Evolutionary conservation across 345 rosid species (phyloP), one percentile per base, ranked within the genome.

Genomic region (Syzygium aromaticum): DNA sequence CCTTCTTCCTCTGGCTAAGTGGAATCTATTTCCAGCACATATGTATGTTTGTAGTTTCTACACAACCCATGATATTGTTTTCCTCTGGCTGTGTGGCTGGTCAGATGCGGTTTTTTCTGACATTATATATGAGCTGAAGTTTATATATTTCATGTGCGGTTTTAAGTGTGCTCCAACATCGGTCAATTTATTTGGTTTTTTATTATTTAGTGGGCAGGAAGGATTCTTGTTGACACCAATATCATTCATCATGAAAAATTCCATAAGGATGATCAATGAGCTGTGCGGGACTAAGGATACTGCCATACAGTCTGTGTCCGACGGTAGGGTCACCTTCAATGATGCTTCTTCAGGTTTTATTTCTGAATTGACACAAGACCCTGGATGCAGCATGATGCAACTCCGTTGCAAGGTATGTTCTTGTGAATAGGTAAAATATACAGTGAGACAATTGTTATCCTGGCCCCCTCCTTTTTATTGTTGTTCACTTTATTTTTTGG

Each of bases 331-430:
- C 86, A 86, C 87, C 59, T 87, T 92, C 23, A 87, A 53, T 49
- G 89, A 89, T 54, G 84, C 86, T 90, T 86, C 94, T 89, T 89
- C 90, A 80, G 93, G 92, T 89, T 89, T 89, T 88, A 91, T 89
- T 86, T 92, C 91, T 89, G 92, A 91, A 84, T 89, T 92, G 87
- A 83, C 84, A 84, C 91, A 86, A 77, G 53, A 87, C 86, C 85
- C 84, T 3, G 90, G 90, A 87, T 64, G 87, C 87, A 93, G 87
- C 54, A 91, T 88, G 78, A 84, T 92, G 89, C 92, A 84, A 88
- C 67, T 93, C 52, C 90, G 89, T 88, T 93, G 96, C 93, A 95
- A 95, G 94, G 99, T 95, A 91, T 86, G 91, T 90, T 88, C 54
- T 85, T 49, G 28, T 54, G 53, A 49, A 86, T 56, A 28, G 56